phyloP scores from a whole-genome alignment of 805 yeast species.

The Candida saitoana region DNA sequence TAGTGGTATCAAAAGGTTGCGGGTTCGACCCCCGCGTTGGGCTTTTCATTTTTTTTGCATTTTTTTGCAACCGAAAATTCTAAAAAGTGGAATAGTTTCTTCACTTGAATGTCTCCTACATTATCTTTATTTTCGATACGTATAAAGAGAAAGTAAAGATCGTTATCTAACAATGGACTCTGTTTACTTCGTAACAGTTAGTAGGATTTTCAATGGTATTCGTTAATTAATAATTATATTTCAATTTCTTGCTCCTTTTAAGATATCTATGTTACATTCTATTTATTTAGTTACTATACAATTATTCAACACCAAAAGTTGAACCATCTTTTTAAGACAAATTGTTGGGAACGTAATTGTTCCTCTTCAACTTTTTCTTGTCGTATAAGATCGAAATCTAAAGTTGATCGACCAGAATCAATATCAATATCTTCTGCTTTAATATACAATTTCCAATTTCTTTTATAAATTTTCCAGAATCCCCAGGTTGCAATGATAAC shows the following conservation, averaged over 20 bases:
- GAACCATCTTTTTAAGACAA: conserved; percentile 30
- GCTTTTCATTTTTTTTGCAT: conserved; percentile 2
- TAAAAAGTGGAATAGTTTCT: no score
- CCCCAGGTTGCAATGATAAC: conserved; percentile 44
- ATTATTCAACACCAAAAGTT: conserved; percentile 28
- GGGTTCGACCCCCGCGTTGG: conserved; percentile 8
- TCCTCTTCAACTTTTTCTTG: conserved; percentile 50
- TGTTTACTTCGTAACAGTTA: no score
- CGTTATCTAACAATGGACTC: no score
- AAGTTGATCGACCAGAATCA: conserved; percentile 58
- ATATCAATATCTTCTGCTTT: conserved; percentile 52
- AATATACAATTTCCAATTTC: conserved; percentile 32
- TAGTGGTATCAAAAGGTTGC: conserved; percentile 6
- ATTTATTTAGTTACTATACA: no score
- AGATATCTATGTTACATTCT: no score
- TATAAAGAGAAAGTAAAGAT: no score
- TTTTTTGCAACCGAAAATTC: no score
- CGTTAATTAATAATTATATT: no score
- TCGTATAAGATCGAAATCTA: conserved; percentile 49
- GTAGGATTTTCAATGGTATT: no score
- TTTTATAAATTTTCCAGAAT: conserved; percentile 47
- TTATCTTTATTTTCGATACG: no score
- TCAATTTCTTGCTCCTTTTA: no score
- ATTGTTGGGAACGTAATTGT: conserved; percentile 28
- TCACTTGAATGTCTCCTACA: no score